phyloP scores from a whole-genome alignment of 108 stramenopile species.

The Nitzschia putrida region DNA sequence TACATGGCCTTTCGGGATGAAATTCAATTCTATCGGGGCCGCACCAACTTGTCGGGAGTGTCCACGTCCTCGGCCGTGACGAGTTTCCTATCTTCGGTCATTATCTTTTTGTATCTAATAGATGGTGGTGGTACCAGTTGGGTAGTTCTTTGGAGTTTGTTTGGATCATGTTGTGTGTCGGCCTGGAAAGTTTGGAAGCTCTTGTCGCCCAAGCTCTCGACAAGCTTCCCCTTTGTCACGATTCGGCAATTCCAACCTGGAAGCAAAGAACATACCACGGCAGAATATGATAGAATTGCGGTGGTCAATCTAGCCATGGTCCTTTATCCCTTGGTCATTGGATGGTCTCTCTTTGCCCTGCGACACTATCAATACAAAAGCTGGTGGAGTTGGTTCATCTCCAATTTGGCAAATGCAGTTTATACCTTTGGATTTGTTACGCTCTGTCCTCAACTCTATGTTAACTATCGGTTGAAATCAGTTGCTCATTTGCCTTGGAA shows the following conservation, averaged over 20 bases:
- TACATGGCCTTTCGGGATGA: constrained; percentile 58
- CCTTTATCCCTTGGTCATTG: constrained; percentile 45
- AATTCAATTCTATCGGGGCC: constrained; percentile 48
- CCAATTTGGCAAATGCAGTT: constrained; percentile 49
- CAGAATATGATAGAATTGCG: constrained; percentile 51
- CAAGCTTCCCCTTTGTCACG: constrained; percentile 33
- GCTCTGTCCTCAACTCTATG: constrained; percentile 65
- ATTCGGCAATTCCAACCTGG: constrained; percentile 18
- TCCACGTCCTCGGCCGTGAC: constrained; percentile 37
- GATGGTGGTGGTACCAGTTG: constrained; percentile 55
- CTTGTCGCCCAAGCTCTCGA: constrained; percentile 14
- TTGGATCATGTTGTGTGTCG: constrained; percentile 32
- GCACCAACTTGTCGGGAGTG: constrained; percentile 44
- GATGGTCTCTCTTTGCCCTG: constrained; percentile 44
- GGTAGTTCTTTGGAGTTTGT: constrained; percentile 45
- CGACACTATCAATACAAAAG: constrained; percentile 41
- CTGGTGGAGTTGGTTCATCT: constrained; percentile 51
- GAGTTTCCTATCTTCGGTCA: constrained; percentile 36
- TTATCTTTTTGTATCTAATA: constrained; percentile 55
- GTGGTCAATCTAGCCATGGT: constrained; percentile 33
- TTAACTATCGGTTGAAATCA: constrained; percentile 69
- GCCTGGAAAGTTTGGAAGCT: constrained; percentile 51
- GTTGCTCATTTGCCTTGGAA: constrained; percentile 72
- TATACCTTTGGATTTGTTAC: constrained; percentile 66
- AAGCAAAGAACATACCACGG: constrained; percentile 31